Percentiles rank a stretch among this genome's conserved stretches.
Conservation (phyloP, 345 rosid species). For the Chamaenerion angustifolium region DNA sequence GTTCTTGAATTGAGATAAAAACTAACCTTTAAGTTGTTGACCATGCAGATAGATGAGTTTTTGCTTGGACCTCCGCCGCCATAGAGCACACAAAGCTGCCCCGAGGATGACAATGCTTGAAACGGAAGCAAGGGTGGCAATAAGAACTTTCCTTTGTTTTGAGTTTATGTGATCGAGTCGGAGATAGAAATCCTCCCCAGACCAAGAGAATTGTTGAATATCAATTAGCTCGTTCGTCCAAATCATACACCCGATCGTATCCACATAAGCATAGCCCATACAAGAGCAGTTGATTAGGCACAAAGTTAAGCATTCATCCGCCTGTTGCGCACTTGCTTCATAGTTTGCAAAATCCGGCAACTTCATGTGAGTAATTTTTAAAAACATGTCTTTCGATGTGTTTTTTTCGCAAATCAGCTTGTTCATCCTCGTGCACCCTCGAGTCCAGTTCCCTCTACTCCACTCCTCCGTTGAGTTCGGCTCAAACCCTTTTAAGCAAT, state of each 20-base stretch:
- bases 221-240: constrained; percentile 7
- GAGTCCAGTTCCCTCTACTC: constrained; percentile 13
- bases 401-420: constrained; percentile 8
- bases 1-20: too few species aligned
- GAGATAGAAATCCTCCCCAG: constrained; percentile 7
- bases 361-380: neutral
- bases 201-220: neutral
- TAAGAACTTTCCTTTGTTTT: neutral
- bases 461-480: constrained; percentile 13
- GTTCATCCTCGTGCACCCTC: constrained; percentile 16
- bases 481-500: constrained; percentile 21
- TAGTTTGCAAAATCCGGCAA: constrained; percentile 4
- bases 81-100: neutral
- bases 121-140: constrained; percentile 5
- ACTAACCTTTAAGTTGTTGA: neutral
- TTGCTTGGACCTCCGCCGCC: neutral
- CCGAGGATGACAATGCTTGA: neutral
- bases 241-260: constrained; percentile 9
- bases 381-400: neutral
- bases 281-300: constrained; percentile 19
- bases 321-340: neutral
- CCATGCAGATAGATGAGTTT: neutral
- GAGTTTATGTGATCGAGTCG: neutral
- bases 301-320: constrained; percentile 6
- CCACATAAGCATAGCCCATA: constrained; percentile 4